These are phyloP conservation scores for Aspergillus fumigatus DNA, from an alignment of 2,329 filamentous ascomycete genomes.

Conservation along the genomic window DNA sequence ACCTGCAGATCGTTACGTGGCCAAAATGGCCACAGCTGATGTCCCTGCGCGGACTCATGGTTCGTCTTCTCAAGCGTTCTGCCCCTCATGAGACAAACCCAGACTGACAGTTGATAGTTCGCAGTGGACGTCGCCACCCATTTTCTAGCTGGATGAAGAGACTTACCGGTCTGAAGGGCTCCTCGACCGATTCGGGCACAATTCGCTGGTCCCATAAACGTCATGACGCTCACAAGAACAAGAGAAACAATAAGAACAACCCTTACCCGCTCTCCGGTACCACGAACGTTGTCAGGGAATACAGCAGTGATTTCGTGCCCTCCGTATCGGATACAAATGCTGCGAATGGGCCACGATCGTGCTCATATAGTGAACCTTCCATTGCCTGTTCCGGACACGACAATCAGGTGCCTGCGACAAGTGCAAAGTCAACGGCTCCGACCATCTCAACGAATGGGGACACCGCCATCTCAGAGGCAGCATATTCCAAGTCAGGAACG, in stretches of 20 bases:
- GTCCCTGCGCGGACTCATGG: slow-evolving; percentile 42
- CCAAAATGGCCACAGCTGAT: slow-evolving; percentile 31
- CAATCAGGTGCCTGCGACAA: slow-evolving; percentile 55
- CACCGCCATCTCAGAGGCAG: slow-evolving; percentile 66
- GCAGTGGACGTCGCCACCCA: slow-evolving; percentile 70
- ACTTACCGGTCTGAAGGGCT: slow-evolving; percentile 77
- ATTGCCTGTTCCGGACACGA: slow-evolving; percentile 58
- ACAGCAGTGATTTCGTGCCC: slow-evolving; percentile 44
- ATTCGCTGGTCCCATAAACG: slow-evolving; percentile 38
- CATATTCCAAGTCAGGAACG: slow-evolving; percentile 77
- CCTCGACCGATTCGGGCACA: slow-evolving; percentile 50
- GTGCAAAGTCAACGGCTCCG: slow-evolving; percentile 68
- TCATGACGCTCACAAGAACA: slow-evolving; percentile 36
- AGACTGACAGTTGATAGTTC: slow-evolving; percentile 49
- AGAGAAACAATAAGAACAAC: slow-evolving; percentile 70
- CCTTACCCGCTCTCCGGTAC: slow-evolving; percentile 84
- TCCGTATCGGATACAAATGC: slow-evolving; percentile 51
- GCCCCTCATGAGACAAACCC: slow-evolving; percentile 3
- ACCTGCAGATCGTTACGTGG: not conserved
- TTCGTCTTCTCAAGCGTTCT: slow-evolving; percentile 23
- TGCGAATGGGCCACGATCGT: slow-evolving; percentile 49
- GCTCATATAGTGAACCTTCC: slow-evolving; percentile 56
- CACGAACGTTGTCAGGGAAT: slow-evolving; percentile 37
- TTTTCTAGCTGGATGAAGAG: slow-evolving; percentile 95
- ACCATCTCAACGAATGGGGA: slow-evolving; percentile 83